Percentiles rank a stretch among this genome's conserved stretches.
phyloP scores from a whole-genome alignment of 495 filamentous ascomycete species.

The Hypoxylon trugodes region DNA sequence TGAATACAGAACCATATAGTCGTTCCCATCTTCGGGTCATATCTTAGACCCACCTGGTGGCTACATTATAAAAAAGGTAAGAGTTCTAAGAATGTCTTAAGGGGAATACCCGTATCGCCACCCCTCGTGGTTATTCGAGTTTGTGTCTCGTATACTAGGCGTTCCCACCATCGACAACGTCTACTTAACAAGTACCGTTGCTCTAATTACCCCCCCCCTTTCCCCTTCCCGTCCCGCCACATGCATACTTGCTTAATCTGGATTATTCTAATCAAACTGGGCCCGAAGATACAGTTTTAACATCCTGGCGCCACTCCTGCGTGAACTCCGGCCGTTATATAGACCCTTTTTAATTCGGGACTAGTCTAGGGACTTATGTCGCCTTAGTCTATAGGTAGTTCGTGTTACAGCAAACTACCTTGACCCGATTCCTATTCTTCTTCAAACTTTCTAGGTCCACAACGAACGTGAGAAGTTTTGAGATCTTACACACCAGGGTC shows the following conservation, averaged over 20 bases:
- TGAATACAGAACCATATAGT: conserved; percentile 10
- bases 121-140: conserved; percentile 21
- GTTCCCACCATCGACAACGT: conserved; percentile 4
- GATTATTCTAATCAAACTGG: conserved; percentile 38
- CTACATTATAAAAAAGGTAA: conserved; percentile 26
- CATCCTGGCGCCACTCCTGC: conserved; percentile 38
- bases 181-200: not conserved
- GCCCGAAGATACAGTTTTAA: conserved; percentile 33
- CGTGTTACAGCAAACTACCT: conserved; percentile 25
- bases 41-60: conserved; percentile 29
- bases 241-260: conserved; percentile 9
- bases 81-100: conserved; percentile 29
- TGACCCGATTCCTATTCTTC: conserved; percentile 17
- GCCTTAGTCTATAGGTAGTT: conserved; percentile 4
- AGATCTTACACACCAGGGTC: not conserved
- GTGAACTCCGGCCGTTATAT: conserved; percentile 14
- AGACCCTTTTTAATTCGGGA: conserved; percentile 2
- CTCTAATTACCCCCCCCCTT: conserved; percentile 17
- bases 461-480: not conserved
- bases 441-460: not conserved
- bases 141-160: conserved; percentile 16
- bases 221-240: conserved; percentile 12
- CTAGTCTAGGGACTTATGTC: conserved; percentile 7
- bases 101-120: conserved; percentile 17
- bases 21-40: conserved; percentile 19